Conservation (phyloP, 345 rosid species). For the Anacardium occidentale region DNA sequence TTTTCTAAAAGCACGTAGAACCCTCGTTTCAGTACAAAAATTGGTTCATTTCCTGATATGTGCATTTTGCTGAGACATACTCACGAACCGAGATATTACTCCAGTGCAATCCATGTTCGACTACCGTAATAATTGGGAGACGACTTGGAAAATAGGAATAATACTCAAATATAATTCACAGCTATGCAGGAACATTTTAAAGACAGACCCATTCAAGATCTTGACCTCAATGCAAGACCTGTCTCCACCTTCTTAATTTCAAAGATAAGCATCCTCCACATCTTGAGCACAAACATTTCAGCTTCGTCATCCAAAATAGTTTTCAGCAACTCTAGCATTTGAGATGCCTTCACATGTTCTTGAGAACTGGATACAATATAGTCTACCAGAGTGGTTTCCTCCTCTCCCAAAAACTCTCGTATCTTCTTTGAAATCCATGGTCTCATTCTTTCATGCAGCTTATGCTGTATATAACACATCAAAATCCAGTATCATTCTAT, state of each 20-base stretch:
- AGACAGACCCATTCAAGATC: slow-evolving; percentile 35
- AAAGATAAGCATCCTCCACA: slow-evolving; percentile 99
- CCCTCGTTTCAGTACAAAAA: background rate
- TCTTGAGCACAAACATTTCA: slow-evolving; percentile 97
- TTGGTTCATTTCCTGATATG: slow-evolving; percentile 6
- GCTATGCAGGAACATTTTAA: background rate
- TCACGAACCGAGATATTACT: slow-evolving; percentile 12
- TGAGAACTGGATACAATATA: slow-evolving; percentile 81
- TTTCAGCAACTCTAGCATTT: slow-evolving; percentile 90
- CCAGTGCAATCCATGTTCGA: slow-evolving; percentile 9
- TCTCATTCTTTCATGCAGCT: slow-evolving; percentile 90
- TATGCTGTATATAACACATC: slow-evolving; percentile 43
- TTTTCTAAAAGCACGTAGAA: background rate
- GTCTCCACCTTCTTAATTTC: slow-evolving; percentile 91
- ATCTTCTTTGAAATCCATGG: slow-evolving; percentile 99
- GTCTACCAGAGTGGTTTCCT: slow-evolving; percentile 81
- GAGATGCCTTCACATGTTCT: slow-evolving; percentile 81
- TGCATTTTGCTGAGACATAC: slow-evolving; percentile 10
- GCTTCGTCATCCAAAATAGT: slow-evolving; percentile 91
- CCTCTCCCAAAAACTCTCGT: slow-evolving; percentile 93
- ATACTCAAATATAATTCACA: background rate
- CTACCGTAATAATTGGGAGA: slow-evolving; percentile 5
- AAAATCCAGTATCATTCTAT: slow-evolving; percentile 4
- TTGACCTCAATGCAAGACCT: slow-evolving; percentile 60
- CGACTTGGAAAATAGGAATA: background rate